Percentiles rank a stretch among this genome's conserved stretches.
Evolutionary conservation across 345 rosid species (phyloP).

Genomic region (Chamaenerion angustifolium): DNA sequence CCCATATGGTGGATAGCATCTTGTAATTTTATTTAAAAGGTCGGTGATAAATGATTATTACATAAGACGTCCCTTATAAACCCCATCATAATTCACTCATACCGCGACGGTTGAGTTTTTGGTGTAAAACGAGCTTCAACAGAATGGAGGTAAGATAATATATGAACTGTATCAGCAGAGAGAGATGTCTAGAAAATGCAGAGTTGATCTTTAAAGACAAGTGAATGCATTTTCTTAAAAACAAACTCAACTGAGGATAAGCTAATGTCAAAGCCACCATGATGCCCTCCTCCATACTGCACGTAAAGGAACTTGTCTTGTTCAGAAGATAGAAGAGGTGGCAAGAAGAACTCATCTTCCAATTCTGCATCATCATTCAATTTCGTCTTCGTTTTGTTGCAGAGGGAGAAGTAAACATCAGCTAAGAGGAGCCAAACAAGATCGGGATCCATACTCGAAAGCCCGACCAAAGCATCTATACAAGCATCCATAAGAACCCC

Average conservation of each 20-base stretch:
- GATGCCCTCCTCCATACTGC: slow-evolving; percentile 64
- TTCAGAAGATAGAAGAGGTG: slow-evolving; percentile 26
- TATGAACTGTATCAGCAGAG: too few species aligned
- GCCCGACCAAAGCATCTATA: slow-evolving; percentile 54
- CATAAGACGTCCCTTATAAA: too few species aligned
- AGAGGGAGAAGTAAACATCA: slow-evolving; percentile 58
- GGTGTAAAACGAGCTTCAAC: too few species aligned
- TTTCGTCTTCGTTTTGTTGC: background rate
- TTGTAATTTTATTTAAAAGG: too few species aligned
- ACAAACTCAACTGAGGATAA: slow-evolving; percentile 43
- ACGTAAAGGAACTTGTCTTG: slow-evolving; percentile 34
- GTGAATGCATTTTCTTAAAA: slow-evolving; percentile 35
- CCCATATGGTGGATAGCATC: too few species aligned
- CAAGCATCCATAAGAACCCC: slow-evolving; percentile 40
- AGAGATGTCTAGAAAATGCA: slow-evolving; percentile 9
- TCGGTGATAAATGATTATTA: too few species aligned
- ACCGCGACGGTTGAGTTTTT: too few species aligned
- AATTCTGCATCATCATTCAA: slow-evolving; percentile 9
- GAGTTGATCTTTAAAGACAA: slow-evolving; percentile 26
- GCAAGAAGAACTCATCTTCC: slow-evolving; percentile 29
- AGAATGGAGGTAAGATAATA: too few species aligned
- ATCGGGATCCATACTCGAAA: slow-evolving; percentile 72
- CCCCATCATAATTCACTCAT: too few species aligned
- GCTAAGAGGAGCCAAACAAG: slow-evolving; percentile 84
- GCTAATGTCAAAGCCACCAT: slow-evolving; percentile 52